Base-by-base conservation (phyloP, 306 rosid genomes). In the Trifolium pratense region DNA sequence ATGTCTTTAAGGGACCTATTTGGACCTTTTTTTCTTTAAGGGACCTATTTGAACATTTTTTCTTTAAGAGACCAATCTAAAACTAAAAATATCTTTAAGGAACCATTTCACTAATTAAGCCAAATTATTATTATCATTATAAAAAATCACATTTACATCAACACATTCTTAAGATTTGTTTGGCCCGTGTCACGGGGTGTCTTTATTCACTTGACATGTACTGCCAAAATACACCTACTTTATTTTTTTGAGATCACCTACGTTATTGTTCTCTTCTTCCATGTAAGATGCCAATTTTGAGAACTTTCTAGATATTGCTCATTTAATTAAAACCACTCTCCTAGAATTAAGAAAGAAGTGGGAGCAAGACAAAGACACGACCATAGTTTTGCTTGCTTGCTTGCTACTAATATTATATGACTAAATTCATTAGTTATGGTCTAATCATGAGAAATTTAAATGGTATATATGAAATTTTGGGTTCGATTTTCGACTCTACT, bases 231-330 rank as follows among this genome's bases (percentile, higher is more conserved):
- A 40, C 61, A 42, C 36, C 39, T 49, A 57, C 25, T 64, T 15
- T 75, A n/a, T n/a, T n/a, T n/a, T n/a, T n/a, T n/a, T n/a, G n/a
- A n/a, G n/a, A n/a, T n/a, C 61, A 42, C 36, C 39, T 49, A 57
- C 25, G 56, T 15, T 75, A 49, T 55, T 76, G 75, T 42, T 42
- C 56, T 43, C 75, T 59, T 18, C 60, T 68, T 74, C 20, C 45
- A 32, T n/a, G 9, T 10, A 71, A 58, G 26, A 78, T 64, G 80
- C 75, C 83, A 70, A 74, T 20, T 18, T 63, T 78, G 58, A 78
- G 86, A 78, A 78, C 80, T 69, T 77, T 82, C 80, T 17, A 74
- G 86, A 74, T 26, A 0, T 31, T 78, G 74, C 40, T 37, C 23
- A 15, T 52, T 66, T 25, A 32, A 34, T 31, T 31, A 60, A 60